Base-by-base conservation (phyloP, 2,329 filamentous ascomycete species). In the Colletotrichum coccodes region DNA sequence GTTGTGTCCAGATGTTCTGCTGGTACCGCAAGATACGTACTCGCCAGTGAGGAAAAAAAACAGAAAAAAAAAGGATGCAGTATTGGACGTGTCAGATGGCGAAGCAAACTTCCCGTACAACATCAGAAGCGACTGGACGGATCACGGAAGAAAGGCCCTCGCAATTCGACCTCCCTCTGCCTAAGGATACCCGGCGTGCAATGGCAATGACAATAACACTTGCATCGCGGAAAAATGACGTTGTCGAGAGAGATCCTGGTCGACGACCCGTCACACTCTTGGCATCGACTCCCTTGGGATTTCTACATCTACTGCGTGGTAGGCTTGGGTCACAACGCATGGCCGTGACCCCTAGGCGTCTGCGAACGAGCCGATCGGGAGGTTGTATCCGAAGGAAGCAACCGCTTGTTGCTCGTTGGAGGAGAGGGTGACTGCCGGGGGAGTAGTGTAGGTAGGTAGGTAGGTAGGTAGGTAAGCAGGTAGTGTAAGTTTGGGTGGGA, bases 281-380 rank as follows among this genome's bases (percentile, higher is more conserved):
- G 42, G 32, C 44, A 28, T 12, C 14, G 18, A 36, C 4, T 36
- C 32, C 44, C 23, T 28, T 52, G 32, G 40, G n/a, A 28, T 36
- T 49, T 40, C 58, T 14, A 38, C 30, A 4, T 14, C 36, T 8
- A n/a, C n/a, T n/a, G n/a, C n/a, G n/a, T n/a, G n/a, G n/a, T n/a
- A 18, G 26, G 60, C 42, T 53, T 52, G 52, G 42, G 50, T 63
- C n/a, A 63, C 63, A 36, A 34, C 40, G 32, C 49, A 62, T 40
- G 23, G 34, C 49, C 30, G 12, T 34, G 49, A 8, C 4, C 28
- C 60, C 36, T 26, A 12, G 34, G 14, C 2, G 54, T 44, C 42
- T 63, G 50, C 44, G 34, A 57, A 57, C 58, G 42, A 57, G n/a
- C 32, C 40, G 49, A 56, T 50, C 50, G 59, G 50, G 34, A 53